Evolutionary conservation across 805 yeast species (phyloP).

Genomic region (Nakazawaea wickerhamii): DNA sequence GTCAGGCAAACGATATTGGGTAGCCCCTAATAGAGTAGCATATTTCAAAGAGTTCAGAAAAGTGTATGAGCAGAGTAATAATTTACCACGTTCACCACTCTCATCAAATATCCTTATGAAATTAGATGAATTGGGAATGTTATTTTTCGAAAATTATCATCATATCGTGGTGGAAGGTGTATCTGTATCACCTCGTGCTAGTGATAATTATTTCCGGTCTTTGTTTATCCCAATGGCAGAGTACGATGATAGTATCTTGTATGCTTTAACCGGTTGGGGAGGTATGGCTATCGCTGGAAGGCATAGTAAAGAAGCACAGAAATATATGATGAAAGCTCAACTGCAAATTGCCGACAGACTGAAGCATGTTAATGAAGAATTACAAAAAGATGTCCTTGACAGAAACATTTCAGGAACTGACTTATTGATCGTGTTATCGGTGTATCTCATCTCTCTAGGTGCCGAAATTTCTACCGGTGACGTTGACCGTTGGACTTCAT

Average conservation of each 20-base stretch:
- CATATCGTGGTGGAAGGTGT: not conserved
- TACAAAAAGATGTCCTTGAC: not conserved
- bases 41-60: conserved; percentile 3
- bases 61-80: not conserved
- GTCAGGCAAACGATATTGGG: not conserved
- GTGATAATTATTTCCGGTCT: conserved; percentile 43
- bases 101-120: not conserved
- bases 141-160: conserved; percentile 6
- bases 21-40: conserved; percentile 1
- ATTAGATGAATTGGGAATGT: conserved; percentile 5
- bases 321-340: conserved; percentile 19
- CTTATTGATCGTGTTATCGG: conserved; percentile 22
- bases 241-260: conserved; percentile 36
- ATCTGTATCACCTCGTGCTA: conserved; percentile 5
- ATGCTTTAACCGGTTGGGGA: conserved; percentile 59
- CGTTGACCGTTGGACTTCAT: conserved; percentile 32
- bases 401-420: conserved; percentile 17
- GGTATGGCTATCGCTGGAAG: conserved; percentile 32
- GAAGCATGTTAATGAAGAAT: conserved; percentile 6
- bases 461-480: conserved; percentile 32
- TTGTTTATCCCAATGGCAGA: conserved; percentile 50
- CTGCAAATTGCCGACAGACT: conserved; percentile 19
- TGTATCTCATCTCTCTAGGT: conserved; percentile 26
- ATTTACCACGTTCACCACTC: not conserved
- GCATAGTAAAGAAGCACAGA: conserved; percentile 19